Conservation (phyloP, 2,329 filamentous ascomycete genomes). For the Xylaria sp. region DNA sequence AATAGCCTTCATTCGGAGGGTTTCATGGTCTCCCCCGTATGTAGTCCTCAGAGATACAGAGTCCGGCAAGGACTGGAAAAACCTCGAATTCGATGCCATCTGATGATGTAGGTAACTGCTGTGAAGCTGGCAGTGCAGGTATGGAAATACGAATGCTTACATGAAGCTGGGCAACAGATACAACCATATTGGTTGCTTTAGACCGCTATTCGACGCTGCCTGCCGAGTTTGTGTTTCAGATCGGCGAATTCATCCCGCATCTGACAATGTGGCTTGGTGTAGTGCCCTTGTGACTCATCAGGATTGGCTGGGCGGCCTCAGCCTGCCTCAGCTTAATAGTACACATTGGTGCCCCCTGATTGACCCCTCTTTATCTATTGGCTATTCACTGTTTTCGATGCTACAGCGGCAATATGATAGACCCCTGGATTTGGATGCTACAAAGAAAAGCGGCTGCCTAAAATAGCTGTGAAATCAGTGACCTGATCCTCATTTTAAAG, state of each 20-base stretch:
- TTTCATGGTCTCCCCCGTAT: slow-evolving; percentile 2
- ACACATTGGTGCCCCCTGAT: too few species aligned
- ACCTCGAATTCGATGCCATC: background rate
- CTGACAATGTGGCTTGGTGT: background rate
- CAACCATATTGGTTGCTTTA: background rate
- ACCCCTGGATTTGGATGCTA: background rate
- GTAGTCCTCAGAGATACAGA: slow-evolving; percentile 1
- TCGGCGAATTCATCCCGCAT: background rate
- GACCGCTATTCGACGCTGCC: background rate
- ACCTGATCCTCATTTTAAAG: background rate
- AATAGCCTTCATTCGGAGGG: background rate
- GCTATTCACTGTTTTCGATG: background rate
- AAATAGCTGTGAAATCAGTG: background rate
- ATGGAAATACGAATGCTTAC: background rate
- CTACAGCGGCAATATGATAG: background rate
- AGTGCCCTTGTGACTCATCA: background rate
- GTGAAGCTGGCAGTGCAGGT: background rate
- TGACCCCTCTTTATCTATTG: background rate
- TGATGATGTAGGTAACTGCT: background rate
- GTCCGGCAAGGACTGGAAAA: background rate
- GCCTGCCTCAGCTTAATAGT: background rate
- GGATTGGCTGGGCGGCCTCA: background rate
- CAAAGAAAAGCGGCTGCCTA: background rate
- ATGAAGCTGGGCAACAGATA: background rate
- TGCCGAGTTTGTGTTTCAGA: background rate